These are phyloP conservation scores for Mitragyna speciosa DNA, from an alignment of 257 asterid species.

Conservation along the genomic window DNA sequence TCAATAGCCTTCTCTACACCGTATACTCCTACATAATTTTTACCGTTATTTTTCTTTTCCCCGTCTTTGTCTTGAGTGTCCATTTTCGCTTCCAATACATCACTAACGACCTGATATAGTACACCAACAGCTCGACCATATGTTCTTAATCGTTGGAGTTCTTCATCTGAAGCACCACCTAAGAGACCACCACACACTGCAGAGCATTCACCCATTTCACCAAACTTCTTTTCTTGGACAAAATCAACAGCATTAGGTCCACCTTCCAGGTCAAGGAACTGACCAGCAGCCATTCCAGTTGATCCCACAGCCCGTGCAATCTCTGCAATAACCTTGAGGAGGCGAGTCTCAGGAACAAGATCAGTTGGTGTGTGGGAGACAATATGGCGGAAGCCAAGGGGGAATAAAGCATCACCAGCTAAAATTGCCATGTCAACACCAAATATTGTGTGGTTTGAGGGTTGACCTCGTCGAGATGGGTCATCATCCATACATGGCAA, in stretches of 20 bases:
- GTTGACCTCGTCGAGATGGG: conserved; percentile 84
- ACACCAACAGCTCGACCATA: conserved; percentile 37
- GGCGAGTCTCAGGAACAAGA: conserved; percentile 68
- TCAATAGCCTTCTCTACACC: conserved; percentile 86
- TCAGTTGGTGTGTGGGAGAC: conserved; percentile 77
- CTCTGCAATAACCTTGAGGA: conserved; percentile 75
- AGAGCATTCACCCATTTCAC: conserved; percentile 95
- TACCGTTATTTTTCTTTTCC: conserved; percentile 42
- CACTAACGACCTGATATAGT: conserved; percentile 55
- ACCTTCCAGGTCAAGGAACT: conserved; percentile 80
- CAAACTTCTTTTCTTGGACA: conserved; percentile 80
- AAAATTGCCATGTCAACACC: conserved; percentile 96
- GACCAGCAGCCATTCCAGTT: conserved; percentile 98
- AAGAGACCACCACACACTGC: conserved; percentile 90
- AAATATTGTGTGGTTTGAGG: conserved; percentile 79
- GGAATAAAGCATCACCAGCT: conserved; percentile 95
- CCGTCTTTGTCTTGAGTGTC: conserved; percentile 21
- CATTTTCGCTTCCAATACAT: conserved; percentile 50
- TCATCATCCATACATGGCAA: conserved; percentile 98
- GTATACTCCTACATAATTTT: conserved; percentile 73
- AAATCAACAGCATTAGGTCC: conserved; percentile 70
- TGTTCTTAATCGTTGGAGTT: conserved; percentile 49
- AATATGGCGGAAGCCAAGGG: conserved; percentile 89
- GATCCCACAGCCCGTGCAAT: conserved; percentile 97
- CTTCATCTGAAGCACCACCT: conserved; percentile 92